Conservation (phyloP, 305 asterid genomes). For the Fraxinus latifolia region DNA sequence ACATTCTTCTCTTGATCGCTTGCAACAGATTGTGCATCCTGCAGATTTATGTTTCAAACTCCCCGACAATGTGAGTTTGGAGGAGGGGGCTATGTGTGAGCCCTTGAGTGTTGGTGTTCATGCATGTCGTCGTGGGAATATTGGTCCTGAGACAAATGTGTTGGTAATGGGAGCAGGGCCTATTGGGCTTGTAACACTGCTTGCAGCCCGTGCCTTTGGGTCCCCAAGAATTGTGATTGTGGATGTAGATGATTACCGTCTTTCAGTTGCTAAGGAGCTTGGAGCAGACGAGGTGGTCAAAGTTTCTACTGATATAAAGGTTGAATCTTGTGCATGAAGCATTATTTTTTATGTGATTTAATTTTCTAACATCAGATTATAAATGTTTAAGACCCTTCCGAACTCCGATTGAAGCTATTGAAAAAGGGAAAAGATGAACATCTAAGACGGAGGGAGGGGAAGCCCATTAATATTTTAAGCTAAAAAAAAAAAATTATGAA, state of each 20-base stretch:
- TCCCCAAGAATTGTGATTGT: conserved; percentile 71
- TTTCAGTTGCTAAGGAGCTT: conserved; percentile 72
- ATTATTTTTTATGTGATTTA: neutral
- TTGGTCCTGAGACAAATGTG: conserved; percentile 75
- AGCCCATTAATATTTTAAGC: too few relatives aligned
- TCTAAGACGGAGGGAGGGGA: too few relatives aligned
- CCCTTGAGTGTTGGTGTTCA: conserved; percentile 89
- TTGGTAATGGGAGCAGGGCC: conserved; percentile 93
- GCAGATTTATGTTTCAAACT: conserved; percentile 77
- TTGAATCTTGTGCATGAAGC: conserved; percentile 24
- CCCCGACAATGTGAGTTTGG: conserved; percentile 75
- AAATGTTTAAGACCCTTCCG: neutral
- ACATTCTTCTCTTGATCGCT: neutral
- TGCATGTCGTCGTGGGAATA: conserved; percentile 80
- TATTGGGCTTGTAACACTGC: conserved; percentile 79
- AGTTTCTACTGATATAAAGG: conserved; percentile 59
- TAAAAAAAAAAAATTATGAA: too few relatives aligned
- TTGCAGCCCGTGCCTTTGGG: conserved; percentile 85
- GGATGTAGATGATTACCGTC: conserved; percentile 76
- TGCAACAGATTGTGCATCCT: conserved; percentile 69
- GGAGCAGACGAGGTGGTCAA: conserved; percentile 73
- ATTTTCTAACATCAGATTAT: neutral
- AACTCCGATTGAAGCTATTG: neutral
- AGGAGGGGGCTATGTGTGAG: conserved; percentile 95
- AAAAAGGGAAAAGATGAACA: neutral